Evolutionary conservation across 371 early-diverging fungal genomes (phyloP), one percentile per base, ranked within the genome.

Genomic region (Mucor racemosus): DNA sequence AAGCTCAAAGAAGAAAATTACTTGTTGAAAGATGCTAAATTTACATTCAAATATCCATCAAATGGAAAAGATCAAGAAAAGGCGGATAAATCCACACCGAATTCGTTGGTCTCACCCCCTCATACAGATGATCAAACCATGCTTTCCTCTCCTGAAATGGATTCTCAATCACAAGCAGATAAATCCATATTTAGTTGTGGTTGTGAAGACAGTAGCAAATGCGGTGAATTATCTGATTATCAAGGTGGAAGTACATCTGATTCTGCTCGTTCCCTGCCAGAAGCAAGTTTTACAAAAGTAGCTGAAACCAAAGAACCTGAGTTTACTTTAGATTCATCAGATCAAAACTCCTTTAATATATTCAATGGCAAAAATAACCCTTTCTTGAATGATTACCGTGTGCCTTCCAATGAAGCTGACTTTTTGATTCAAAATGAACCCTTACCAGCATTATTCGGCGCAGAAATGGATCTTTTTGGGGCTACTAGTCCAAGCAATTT

Each of bases 1-100:
- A 74, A 85, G 42, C 72, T 90, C 38, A 82, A 80, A 58, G 66
- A 65, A 38, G 76, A 80, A 36, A 65, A 58, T 10, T 46, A 70
- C n/a, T 53, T 62, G 21, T 55, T 71, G 14, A 67, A 70, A 54
- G 63, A 62, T 41, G 63, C 63, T 10, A 38, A 62, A 17, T 62
- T 54, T n/a, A 54, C 63, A 9, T 62, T 62, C 26, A 36, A 62
- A 11, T 62, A 41, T 10, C 41, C 63, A 54, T 3, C 62, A 21
- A 19, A 17, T 7, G 21, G 4, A 7, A 60, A 13, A 17, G 36
- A 17, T n/a, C 55, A 55, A 35, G 55, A 6, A 21, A 74, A 73
- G n/a, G 19, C 38, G 65, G 46, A 31, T 44, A 46, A 65, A 39
- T 63, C 58, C 1, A 56, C 44, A 26, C 63, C 58, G 63, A 39